Conservation (phyloP, 306 rosid genomes). For the Glycine soja region DNA sequence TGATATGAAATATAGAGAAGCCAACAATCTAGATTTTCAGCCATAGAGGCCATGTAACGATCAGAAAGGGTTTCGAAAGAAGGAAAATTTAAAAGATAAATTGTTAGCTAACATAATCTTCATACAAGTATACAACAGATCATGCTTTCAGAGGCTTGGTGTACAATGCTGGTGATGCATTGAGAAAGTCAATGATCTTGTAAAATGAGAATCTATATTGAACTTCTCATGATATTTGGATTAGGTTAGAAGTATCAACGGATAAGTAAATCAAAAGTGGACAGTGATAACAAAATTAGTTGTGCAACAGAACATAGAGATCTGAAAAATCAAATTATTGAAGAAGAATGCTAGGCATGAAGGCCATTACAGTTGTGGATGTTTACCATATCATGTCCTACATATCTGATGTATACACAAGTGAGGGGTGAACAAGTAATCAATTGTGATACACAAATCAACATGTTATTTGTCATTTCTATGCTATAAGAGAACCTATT, state of each 20-base stretch:
- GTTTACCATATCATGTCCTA: slow-evolving; percentile 18
- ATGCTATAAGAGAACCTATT: slow-evolving; percentile 14
- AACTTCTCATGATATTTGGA: slow-evolving; percentile 30
- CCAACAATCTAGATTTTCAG: too few relatives aligned
- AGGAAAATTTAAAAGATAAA: too few relatives aligned
- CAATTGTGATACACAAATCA: slow-evolving; percentile 15
- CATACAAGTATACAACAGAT: background rate
- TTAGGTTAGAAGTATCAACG: slow-evolving; percentile 7
- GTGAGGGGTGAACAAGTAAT: background rate
- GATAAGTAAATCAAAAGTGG: background rate
- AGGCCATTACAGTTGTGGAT: background rate
- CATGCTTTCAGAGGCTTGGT: slow-evolving; percentile 7
- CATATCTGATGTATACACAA: slow-evolving; percentile 1
- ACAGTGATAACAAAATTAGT: slow-evolving; percentile 17
- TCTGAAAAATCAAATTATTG: background rate
- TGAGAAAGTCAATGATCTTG: background rate
- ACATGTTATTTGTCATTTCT: background rate
- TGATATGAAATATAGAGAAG: slow-evolving; percentile 35
- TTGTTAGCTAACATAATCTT: slow-evolving; percentile 15
- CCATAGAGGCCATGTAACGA: too few relatives aligned
- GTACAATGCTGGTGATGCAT: background rate
- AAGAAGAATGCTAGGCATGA: background rate
- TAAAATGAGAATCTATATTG: slow-evolving; percentile 19
- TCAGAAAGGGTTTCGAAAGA: too few relatives aligned
- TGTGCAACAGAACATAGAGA: background rate